Conservation (phyloP, 2,329 filamentous ascomycete species). For the Aspergillus chevalieri region DNA sequence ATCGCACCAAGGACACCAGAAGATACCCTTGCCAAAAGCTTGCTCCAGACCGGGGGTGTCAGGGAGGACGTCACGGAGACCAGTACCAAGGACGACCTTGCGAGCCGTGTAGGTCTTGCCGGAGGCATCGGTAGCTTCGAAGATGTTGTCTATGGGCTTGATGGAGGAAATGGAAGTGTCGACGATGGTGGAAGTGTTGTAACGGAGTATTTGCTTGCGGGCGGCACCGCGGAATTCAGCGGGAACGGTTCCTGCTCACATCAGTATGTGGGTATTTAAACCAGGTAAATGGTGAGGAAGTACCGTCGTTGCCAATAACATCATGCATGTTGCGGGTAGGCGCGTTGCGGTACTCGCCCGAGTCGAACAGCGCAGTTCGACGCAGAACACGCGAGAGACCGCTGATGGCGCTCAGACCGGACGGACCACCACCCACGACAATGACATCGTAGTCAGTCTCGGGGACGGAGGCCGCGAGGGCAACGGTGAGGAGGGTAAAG, state of each 20-base stretch:
- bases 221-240: slow-evolving; percentile 51
- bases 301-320: slow-evolving; percentile 55
- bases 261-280: background rate
- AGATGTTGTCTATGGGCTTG: slow-evolving; percentile 29
- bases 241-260: slow-evolving; percentile 45
- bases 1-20: slow-evolving; percentile 62
- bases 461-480: slow-evolving; percentile 18
- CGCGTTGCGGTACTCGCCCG: slow-evolving; percentile 52
- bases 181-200: slow-evolving; percentile 45
- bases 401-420: slow-evolving; percentile 51
- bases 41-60: slow-evolving; percentile 49
- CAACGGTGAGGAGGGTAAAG: slow-evolving; percentile 16
- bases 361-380: slow-evolving; percentile 53
- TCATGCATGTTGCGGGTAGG: slow-evolving; percentile 57
- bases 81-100: slow-evolving; percentile 55
- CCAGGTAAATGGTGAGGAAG: slow-evolving; percentile 4
- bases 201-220: slow-evolving; percentile 48
- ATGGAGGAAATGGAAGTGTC: slow-evolving; percentile 49
- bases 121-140: slow-evolving; percentile 37
- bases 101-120: slow-evolving; percentile 41
- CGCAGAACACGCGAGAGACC: slow-evolving; percentile 55
- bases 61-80: slow-evolving; percentile 51
- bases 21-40: slow-evolving; percentile 56
- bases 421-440: slow-evolving; percentile 53
- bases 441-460: slow-evolving; percentile 49